A percentile compares a stretch with the other conserved stretches of the same genome.
Evolutionary conservation across 345 rosid genomes (phyloP).

Genomic region (Moringa oleifera): DNA sequence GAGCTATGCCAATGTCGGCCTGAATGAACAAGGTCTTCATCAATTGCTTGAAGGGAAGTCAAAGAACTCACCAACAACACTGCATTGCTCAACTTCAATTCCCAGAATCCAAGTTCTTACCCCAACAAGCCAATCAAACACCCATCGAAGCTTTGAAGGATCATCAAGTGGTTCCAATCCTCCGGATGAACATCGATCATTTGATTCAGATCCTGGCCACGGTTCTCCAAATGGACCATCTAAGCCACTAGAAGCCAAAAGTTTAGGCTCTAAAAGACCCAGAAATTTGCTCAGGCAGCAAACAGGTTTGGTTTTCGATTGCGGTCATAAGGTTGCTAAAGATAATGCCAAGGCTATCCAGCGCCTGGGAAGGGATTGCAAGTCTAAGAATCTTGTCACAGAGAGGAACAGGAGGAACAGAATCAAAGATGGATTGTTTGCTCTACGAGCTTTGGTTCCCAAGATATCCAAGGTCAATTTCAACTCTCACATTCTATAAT

Average conservation of each 20-base stretch:
- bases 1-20: constrained; percentile 6
- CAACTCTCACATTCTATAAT: neutral
- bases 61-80: constrained; percentile 12
- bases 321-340: constrained; percentile 12
- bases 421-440: constrained; percentile 45
- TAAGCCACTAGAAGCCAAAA: constrained; percentile 17
- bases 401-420: constrained; percentile 76
- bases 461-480: constrained; percentile 70
- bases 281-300: constrained; percentile 16
- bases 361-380: constrained; percentile 29
- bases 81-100: constrained; percentile 17
- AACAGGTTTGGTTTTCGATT: constrained; percentile 14
- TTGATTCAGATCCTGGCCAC: constrained; percentile 19
- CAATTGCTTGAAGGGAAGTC: constrained; percentile 19
- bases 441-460: constrained; percentile 68
- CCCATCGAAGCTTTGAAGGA: constrained; percentile 36
- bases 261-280: constrained; percentile 18
- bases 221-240: constrained; percentile 17
- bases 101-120: constrained; percentile 18
- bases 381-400: constrained; percentile 69
- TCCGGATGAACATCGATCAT: constrained; percentile 30
- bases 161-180: constrained; percentile 45
- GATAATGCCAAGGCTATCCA: constrained; percentile 16
- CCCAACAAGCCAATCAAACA: constrained; percentile 10
- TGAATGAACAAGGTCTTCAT: constrained; percentile 15